Evolutionary conservation across 805 yeast genomes (phyloP).

Genomic region (Yamadazyma laniorum): DNA sequence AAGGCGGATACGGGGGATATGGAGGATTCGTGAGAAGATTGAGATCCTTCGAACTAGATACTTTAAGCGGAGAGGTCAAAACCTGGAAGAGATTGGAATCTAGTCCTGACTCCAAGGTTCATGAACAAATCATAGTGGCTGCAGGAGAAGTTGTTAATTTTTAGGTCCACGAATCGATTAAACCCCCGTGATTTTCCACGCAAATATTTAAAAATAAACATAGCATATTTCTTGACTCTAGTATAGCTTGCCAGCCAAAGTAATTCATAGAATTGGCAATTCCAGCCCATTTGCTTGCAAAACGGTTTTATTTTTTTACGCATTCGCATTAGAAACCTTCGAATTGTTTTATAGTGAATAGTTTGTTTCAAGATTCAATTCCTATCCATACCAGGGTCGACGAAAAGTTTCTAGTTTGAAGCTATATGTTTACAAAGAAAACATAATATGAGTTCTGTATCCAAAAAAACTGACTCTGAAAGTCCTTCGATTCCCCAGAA

Average conservation of each 20-base stretch:
- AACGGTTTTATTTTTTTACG: too few relatives aligned
- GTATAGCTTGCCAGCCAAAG: too few relatives aligned
- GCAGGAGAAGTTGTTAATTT: conserved; percentile 42
- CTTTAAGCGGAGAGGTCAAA: conserved; percentile 42
- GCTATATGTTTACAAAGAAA: too few relatives aligned
- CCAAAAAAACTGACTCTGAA: conserved; percentile 4
- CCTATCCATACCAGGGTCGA: background rate
- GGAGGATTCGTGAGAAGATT: conserved; percentile 82
- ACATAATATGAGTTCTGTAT: conserved; percentile 1
- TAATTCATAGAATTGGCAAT: too few relatives aligned
- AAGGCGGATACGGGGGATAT: conserved; percentile 96
- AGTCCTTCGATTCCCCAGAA: conserved; percentile 1
- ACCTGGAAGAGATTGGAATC: conserved; percentile 74
- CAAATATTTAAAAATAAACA: too few relatives aligned
- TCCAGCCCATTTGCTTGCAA: too few relatives aligned
- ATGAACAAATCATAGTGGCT: conserved; percentile 49
- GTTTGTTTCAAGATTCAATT: background rate
- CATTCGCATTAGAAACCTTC: background rate
- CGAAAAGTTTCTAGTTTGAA: background rate
- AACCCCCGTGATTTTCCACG: background rate
- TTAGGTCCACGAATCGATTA: background rate
- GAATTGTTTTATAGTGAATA: background rate
- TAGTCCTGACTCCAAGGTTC: conserved; percentile 44
- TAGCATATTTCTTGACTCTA: too few relatives aligned
- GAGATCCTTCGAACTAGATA: conserved; percentile 67